Percentiles rank a stretch among this genome's conserved stretches.
These are phyloP conservation scores for Akanthomyces muscarius DNA, from an alignment of 2,329 filamentous ascomycete genomes.

Conservation along the genomic window DNA sequence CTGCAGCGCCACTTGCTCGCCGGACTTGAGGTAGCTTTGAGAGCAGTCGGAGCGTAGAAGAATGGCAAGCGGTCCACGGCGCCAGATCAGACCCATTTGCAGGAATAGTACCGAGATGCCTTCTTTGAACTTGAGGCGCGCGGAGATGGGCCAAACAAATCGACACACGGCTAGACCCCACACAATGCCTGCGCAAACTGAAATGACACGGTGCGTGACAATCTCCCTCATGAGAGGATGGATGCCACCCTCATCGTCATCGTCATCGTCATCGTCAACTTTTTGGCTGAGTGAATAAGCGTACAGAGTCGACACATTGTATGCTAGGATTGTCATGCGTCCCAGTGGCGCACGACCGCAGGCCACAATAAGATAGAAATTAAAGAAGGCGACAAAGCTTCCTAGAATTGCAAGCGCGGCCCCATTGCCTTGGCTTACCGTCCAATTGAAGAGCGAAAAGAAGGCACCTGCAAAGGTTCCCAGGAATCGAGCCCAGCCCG, in stretches of 20 bases:
- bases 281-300: slow-evolving; percentile 77
- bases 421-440: slow-evolving; percentile 65
- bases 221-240: slow-evolving; percentile 80
- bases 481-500: slow-evolving; percentile 74
- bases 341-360: slow-evolving; percentile 78
- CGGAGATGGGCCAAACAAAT: slow-evolving; percentile 84
- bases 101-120: slow-evolving; percentile 81
- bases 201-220: slow-evolving; percentile 74
- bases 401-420: slow-evolving; percentile 69
- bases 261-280: slow-evolving; percentile 70
- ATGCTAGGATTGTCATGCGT: slow-evolving; percentile 85
- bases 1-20: slow-evolving; percentile 80
- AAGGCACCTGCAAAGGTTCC: slow-evolving; percentile 75
- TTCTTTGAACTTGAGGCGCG: slow-evolving; percentile 76
- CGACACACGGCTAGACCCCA: slow-evolving; percentile 87
- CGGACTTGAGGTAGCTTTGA: slow-evolving; percentile 69
- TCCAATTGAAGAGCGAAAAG: slow-evolving; percentile 72
- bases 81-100: slow-evolving; percentile 90
- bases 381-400: slow-evolving; percentile 71
- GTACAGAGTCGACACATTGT: slow-evolving; percentile 88
- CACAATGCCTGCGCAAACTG: slow-evolving; percentile 75
- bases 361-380: slow-evolving; percentile 80
- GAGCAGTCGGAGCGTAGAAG: slow-evolving; percentile 56
- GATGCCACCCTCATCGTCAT: slow-evolving; percentile 76
- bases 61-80: slow-evolving; percentile 76